Conservation (phyloP, 257 asterid species). For the Penstemon davidsonii region DNA sequence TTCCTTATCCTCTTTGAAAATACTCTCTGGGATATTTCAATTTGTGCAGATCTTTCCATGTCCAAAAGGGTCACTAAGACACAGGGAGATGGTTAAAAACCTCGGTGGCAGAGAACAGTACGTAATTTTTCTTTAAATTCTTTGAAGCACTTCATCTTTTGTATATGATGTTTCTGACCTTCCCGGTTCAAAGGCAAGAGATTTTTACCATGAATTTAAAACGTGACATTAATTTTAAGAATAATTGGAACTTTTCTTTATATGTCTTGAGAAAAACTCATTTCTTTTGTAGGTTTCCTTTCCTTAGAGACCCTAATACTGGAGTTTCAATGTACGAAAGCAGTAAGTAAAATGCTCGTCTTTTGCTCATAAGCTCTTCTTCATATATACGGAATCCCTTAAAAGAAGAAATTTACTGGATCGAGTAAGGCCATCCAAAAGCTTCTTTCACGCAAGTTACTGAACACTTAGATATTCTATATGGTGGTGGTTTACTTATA, state of each 20-base stretch:
- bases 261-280: slow-evolving; percentile 10
- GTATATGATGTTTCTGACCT: neutral
- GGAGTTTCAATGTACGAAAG: slow-evolving; percentile 74
- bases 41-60: slow-evolving; percentile 72
- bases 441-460: slow-evolving; percentile 4
- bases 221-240: neutral
- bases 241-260: neutral
- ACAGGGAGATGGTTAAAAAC: slow-evolving; percentile 57
- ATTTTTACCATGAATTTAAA: neutral
- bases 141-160: slow-evolving; percentile 8
- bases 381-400: neutral
- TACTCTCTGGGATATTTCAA: slow-evolving; percentile 5
- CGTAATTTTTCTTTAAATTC: slow-evolving; percentile 23
- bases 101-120: slow-evolving; percentile 82
- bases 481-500: neutral
- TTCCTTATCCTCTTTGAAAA: neutral
- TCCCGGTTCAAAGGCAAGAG: no score
- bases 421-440: neutral
- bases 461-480: slow-evolving; percentile 3
- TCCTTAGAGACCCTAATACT: slow-evolving; percentile 71
- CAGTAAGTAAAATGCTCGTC: slow-evolving; percentile 39
- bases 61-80: slow-evolving; percentile 75
- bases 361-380: neutral
- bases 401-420: neutral
- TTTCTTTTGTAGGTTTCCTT: slow-evolving; percentile 63